Evolutionary conservation across 1,284 basidiomycete genomes (phyloP), one percentile per base, ranked within the genome.

Genomic region (Flammula alnicola): DNA sequence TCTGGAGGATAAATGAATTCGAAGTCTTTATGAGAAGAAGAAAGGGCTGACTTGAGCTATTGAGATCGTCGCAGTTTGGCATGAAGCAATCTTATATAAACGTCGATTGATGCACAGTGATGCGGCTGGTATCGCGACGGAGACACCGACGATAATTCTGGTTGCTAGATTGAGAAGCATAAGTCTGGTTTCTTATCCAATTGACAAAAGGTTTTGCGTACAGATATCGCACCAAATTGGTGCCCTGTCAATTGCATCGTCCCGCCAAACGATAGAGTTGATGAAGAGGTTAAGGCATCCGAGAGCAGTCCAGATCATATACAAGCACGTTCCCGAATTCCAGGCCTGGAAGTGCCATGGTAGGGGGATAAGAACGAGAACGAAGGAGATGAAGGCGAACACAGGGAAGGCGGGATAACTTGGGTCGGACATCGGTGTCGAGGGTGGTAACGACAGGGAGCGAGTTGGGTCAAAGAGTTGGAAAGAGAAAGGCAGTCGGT

Each of bases 81-180:
- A 61, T 5, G 62, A 59, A 3, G 77, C 66, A 51, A 84, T 81
- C 23, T 69, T 68, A 54, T 82, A 84, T 1, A 85, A 68, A 2
- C 81, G 76, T 20, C 82, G 74, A 50, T 72, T 80, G 62, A 85
- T 83, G 58, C 81, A 83, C 2, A 86, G 66, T 0, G 77, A 74
- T 0, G 80, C 65, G 0, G 79, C 75, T 0, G 83, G 80, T 22
- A 85, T 73, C 0, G 63, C 80, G 5, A 80, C 67, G 1, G 62
- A 49, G 0, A 62, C 60, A 39, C 68, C 79, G 12, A 80, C 53
- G 4, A 70, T 64, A 22, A 81, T 43, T n/a, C 68, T 66, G 1
- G 73, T 66, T 5, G 79, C 79, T 80, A 33, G 5, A 29, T n/a
- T n/a, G n/a, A n/a, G 35, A 2, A 10, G 35, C 35, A 35, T 23